Conservation (phyloP, 805 yeast genomes). For the Yarrowia sp. region DNA sequence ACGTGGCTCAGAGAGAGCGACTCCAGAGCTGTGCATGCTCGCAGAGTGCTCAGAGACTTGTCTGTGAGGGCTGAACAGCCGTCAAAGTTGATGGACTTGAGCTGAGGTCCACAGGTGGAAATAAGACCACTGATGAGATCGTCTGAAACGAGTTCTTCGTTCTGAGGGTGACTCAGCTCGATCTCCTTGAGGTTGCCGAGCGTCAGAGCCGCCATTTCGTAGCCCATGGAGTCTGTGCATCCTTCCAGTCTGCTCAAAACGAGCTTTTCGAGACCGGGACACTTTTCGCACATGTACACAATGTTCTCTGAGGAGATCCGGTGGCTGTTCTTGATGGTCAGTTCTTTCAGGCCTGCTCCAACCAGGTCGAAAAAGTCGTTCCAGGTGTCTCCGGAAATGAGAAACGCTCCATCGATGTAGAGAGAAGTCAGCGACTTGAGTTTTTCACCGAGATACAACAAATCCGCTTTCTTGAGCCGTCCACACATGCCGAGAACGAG, state of each 20-base stretch:
- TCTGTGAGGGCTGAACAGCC: conserved; percentile 78
- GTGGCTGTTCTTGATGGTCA: conserved; percentile 78
- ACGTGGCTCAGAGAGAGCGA: conserved; percentile 57
- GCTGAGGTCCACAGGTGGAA: conserved; percentile 50
- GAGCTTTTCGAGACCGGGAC: conserved; percentile 54
- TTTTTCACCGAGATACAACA: conserved; percentile 60
- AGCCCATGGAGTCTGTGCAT: conserved; percentile 49
- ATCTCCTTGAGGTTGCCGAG: conserved; percentile 50
- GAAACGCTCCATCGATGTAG: conserved; percentile 84
- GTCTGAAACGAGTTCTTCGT: conserved; percentile 64
- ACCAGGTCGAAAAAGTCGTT: conserved; percentile 60
- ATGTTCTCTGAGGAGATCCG: conserved; percentile 70
- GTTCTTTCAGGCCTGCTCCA: conserved; percentile 53
- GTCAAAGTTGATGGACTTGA: conserved; percentile 59
- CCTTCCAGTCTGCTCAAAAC: conserved; percentile 73
- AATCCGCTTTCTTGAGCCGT: conserved; percentile 73
- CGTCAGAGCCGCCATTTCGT: conserved; percentile 67
- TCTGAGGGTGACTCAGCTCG: conserved; percentile 56
- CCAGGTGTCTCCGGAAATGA: conserved; percentile 78
- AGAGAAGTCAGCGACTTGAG: conserved; percentile 54
- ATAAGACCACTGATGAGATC: conserved; percentile 61
- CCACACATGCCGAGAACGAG: conserved; percentile 90
- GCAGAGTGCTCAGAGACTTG: conserved; percentile 44
- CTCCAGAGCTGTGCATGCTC: conserved; percentile 63
- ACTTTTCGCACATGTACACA: conserved; percentile 56